Conservation (phyloP, 1,284 basidiomycete species). For the Fomitopsis palustris region DNA sequence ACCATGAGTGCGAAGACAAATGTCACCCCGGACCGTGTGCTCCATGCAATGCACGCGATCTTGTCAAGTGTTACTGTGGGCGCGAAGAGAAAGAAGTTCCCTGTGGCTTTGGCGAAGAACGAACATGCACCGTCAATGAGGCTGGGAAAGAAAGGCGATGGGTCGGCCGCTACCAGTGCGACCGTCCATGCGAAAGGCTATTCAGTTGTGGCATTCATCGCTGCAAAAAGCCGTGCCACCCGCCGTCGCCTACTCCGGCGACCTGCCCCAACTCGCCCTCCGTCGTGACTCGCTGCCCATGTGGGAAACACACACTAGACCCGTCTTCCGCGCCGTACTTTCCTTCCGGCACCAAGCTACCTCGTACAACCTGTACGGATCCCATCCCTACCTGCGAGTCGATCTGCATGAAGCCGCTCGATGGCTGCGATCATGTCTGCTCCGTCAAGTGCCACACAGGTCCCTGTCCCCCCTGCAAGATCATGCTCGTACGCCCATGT, state of each 20-base stretch:
- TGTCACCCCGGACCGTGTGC: slow-evolving; percentile 78
- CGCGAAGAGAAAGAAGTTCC: slow-evolving; percentile 53
- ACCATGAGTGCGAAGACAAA: slow-evolving; percentile 55
- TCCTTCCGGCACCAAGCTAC: slow-evolving; percentile 29
- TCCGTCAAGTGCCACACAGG: slow-evolving; percentile 54
- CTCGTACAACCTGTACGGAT: slow-evolving; percentile 63
- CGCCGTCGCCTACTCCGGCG: slow-evolving; percentile 55
- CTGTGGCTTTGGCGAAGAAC: slow-evolving; percentile 60
- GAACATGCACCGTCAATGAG: slow-evolving; percentile 24
- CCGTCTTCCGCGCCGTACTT: slow-evolving; percentile 30
- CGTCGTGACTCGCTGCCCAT: slow-evolving; percentile 73
- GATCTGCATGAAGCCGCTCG: slow-evolving; percentile 62
- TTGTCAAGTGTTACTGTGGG: slow-evolving; percentile 75
- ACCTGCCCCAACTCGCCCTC: slow-evolving; percentile 74
- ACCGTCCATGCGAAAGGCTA: slow-evolving; percentile 53
- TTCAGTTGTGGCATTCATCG: slow-evolving; percentile 77
- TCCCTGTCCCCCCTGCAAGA: slow-evolving; percentile 72
- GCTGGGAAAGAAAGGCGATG: slow-evolving; percentile 44
- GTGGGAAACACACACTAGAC: slow-evolving; percentile 63
- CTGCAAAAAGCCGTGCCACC: slow-evolving; percentile 71
- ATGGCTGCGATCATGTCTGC: slow-evolving; percentile 69
- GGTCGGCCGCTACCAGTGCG: slow-evolving; percentile 72
- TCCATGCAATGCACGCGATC: slow-evolving; percentile 55
- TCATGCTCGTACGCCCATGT: slow-evolving; percentile 69
- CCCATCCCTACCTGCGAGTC: slow-evolving; percentile 78